Evolutionary conservation across 192 early-diverging fungal species (phyloP).

Genomic region (Diversispora eburnea): DNA sequence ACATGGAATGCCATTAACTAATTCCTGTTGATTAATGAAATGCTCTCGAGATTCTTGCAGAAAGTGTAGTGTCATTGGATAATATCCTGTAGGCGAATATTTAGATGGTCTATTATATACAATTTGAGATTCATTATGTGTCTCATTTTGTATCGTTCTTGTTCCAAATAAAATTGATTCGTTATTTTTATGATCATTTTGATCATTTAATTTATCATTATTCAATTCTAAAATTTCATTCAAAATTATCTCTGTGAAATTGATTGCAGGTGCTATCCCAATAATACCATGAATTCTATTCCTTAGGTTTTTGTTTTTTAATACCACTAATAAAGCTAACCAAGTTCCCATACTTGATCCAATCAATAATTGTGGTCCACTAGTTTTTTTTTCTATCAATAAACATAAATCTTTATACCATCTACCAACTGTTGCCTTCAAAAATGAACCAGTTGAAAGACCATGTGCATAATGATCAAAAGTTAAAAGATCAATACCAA

Average conservation of each 20-base stretch:
- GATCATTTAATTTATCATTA: too few species aligned
- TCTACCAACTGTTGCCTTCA: not conserved
- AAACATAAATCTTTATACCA: slow-evolving; percentile 11
- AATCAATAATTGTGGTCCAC: slow-evolving; percentile 4
- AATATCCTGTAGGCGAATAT: slow-evolving; percentile 8
- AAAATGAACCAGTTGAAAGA: slow-evolving; percentile 8
- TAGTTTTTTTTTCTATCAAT: slow-evolving; percentile 2
- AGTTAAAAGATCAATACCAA: slow-evolving; percentile 5
- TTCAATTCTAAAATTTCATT: not conserved
- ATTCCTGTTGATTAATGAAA: not conserved
- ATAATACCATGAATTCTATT: slow-evolving; percentile 4
- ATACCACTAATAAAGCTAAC: slow-evolving; percentile 9
- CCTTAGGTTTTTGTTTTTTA: not conserved
- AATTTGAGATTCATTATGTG: not conserved
- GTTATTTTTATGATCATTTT: too few species aligned
- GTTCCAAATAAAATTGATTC: too few species aligned
- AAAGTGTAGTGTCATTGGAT: slow-evolving; percentile 11
- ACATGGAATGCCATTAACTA: not conserved
- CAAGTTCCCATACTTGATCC: slow-evolving; percentile 14
- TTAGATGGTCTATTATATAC: slow-evolving; percentile 13
- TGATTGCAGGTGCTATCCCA: slow-evolving; percentile 7
- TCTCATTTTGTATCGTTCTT: not conserved
- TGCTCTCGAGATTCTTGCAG: slow-evolving; percentile 14
- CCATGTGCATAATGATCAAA: slow-evolving; percentile 22
- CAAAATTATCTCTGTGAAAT: not conserved